Base-by-base conservation (phyloP, 2,329 filamentous ascomycete genomes). In the Ophiostoma novo-ulmi region DNA sequence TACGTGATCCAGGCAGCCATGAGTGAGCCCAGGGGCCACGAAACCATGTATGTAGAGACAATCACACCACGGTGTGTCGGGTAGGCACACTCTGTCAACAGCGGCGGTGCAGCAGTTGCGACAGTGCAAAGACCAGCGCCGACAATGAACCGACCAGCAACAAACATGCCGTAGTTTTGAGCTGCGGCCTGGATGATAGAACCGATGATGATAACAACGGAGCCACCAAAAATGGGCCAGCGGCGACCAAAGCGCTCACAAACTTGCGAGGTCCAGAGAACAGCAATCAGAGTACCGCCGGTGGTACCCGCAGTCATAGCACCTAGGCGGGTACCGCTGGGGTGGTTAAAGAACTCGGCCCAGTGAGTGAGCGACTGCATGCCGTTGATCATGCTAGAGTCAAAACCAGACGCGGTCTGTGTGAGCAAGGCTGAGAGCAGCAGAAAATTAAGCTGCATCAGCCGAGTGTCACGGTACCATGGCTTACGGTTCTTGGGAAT, bases 31-130 rank as follows among this genome's bases (percentile, higher is more conserved):
- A 94, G 85, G 0, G 91, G 91, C 69, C 94, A 78, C 91, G 94
- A 94, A 77, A 94, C 93, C 75, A 94, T 91, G 78, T 94, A 91
- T 3, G 94, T 82, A 39, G 88, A 86, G 0, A 91, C 93, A 41
- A 95, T 85, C 73, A 88, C 83, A 14, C 91, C 92, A 78, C 92
- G 87, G 75, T 94, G 94, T 71, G 85, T 85, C 1, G 92, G 92
- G 77, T 94, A 92, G 3, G 89, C 88, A 35, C 94, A 84, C 76
- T 95, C 92, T 14, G 68, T 75, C 63, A 73, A 41, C 39, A 74
- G 67, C 52, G 66, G 64, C 1, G 72, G 70, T 2, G 72, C 67
- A 1, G 69, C 68, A 79, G 80, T 81, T 44, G 77, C 77, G 70
- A 82, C 73, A 70, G 82, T 79, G 52, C 83, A 80, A 70, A 87